These are phyloP conservation scores for Wallacemonas sp. DNA, from an alignment of 208 protist genomes.

Conservation along the genomic window DNA sequence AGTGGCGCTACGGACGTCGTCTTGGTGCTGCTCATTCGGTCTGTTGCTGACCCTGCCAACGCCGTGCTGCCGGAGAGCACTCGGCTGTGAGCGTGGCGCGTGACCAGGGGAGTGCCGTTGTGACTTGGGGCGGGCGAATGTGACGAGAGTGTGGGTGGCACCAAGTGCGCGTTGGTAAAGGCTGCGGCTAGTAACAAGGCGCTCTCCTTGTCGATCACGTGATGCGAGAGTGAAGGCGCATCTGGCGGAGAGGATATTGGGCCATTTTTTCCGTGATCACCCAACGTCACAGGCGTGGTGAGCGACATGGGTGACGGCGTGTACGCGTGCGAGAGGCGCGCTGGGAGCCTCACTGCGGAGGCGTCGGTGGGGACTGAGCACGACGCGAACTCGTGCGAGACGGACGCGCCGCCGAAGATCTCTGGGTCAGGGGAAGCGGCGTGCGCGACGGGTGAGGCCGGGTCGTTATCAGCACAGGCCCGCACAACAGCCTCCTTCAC, in stretches of 20 bases:
- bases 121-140: conserved; percentile 2
- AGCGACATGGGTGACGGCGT: neutral
- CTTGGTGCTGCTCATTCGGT: neutral
- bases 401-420: neutral
- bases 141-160: neutral
- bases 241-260: neutral
- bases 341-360: neutral
- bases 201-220: neutral
- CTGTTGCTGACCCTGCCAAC: neutral
- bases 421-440: neutral
- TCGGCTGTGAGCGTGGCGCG: neutral
- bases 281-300: conserved; percentile 2
- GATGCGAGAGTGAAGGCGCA: neutral
- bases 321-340: neutral
- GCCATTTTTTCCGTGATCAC: too few species aligned
- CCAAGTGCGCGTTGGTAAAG: conserved; percentile 4
- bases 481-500: conserved; percentile 8
- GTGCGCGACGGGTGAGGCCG: neutral
- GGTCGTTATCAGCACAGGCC: neutral
- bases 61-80: neutral
- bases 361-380: too few species aligned
- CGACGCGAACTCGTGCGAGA: neutral
- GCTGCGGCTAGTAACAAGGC: neutral
- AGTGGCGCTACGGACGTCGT: neutral
- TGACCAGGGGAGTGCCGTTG: neutral